Conservation (phyloP, 371 early-diverging fungal genomes). For the Scutellospora calospora region DNA sequence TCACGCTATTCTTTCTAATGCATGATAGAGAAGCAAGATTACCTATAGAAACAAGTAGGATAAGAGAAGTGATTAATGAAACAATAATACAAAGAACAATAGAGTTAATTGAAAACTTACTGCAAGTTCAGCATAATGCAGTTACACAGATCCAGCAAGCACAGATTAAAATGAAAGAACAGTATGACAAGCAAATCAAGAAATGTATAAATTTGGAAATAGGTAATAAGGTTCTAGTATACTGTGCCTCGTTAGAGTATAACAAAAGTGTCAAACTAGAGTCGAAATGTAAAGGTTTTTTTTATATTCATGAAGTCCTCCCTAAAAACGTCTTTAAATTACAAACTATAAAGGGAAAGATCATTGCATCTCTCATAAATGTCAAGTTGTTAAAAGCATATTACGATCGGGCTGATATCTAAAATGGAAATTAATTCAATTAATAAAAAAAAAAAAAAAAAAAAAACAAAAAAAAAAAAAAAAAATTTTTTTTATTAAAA, state of each 20-base stretch:
- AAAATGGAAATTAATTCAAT: no score
- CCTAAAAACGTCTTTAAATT: no score
- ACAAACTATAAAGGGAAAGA: no score
- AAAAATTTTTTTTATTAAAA: no score
- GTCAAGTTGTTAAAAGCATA: background rate
- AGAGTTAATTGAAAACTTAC: background rate
- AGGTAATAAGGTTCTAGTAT: background rate
- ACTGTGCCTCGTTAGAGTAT: background rate
- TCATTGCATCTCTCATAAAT: no score
- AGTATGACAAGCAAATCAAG: background rate
- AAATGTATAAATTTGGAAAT: background rate
- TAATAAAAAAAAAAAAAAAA: no score
- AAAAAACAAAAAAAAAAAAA: no score
- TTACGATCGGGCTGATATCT: background rate
- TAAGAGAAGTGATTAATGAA: background rate
- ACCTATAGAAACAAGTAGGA: background rate
- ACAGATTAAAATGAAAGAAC: background rate
- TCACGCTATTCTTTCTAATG: conserved; percentile 13
- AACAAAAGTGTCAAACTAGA: background rate
- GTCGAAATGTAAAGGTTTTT: background rate
- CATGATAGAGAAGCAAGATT: conserved; percentile 21
- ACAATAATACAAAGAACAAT: background rate
- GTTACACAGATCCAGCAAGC: background rate
- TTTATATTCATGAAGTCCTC: background rate
- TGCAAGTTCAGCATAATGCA: background rate